Conservation (phyloP, 2,329 filamentous ascomycete species). For the Penicillium sp. region DNA sequence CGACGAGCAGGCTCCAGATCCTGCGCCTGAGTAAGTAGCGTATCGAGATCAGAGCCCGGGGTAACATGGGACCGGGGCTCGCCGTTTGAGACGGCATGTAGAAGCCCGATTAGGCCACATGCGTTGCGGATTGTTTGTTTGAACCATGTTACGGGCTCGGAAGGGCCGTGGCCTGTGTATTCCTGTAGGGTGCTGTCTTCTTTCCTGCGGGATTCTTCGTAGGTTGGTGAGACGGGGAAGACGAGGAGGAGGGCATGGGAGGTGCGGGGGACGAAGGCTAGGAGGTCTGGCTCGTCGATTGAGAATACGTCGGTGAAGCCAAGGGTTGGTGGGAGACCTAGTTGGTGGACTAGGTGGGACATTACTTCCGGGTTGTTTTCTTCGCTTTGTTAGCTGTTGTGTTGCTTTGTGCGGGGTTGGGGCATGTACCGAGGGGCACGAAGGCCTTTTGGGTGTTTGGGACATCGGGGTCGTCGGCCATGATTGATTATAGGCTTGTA, state of each 20-base stretch:
- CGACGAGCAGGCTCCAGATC: constrained; percentile 67
- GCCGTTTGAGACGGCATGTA: constrained; percentile 83
- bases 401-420: neutral
- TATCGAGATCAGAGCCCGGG: constrained; percentile 46
- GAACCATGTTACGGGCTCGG: constrained; percentile 87
- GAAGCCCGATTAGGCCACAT: constrained; percentile 83
- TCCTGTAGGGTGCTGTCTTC: constrained; percentile 68
- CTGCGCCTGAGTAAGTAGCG: constrained; percentile 68
- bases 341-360: constrained; percentile 75
- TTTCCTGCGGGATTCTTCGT: constrained; percentile 71
- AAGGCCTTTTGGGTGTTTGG: constrained; percentile 48
- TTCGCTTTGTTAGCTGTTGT: constrained; percentile 26
- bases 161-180: constrained; percentile 67
- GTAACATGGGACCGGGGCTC: constrained; percentile 64
- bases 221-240: constrained; percentile 78
- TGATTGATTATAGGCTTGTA: constrained; percentile 1
- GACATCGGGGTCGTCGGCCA: constrained; percentile 39
- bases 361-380: constrained; percentile 86
- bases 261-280: constrained; percentile 84
- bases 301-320: constrained; percentile 90
- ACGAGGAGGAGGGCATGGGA: constrained; percentile 87
- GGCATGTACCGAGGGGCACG: constrained; percentile 46
- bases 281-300: constrained; percentile 79
- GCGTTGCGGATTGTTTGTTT: constrained; percentile 92
- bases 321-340: constrained; percentile 77